Conservation (phyloP, 176 grass and related monocot species). For the Thalia dealbata region DNA sequence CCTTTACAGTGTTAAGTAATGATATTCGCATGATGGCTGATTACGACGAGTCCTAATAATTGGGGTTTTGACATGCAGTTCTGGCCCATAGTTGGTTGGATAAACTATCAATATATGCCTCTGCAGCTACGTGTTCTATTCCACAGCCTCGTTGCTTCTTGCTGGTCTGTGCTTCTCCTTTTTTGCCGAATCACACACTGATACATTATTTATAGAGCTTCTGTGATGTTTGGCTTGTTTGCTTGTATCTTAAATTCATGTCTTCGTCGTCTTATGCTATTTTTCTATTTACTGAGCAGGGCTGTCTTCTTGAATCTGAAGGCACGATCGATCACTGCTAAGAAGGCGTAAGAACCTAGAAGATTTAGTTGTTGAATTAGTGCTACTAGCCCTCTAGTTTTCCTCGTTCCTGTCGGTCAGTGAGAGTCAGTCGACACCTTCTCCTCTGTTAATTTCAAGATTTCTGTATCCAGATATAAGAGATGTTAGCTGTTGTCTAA, state of each 20-base stretch:
- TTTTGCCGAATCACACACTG: background rate
- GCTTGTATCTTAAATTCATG: background rate
- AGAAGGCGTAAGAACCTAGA: background rate
- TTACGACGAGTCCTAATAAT: background rate
- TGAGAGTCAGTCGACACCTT: background rate
- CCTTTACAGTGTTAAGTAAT: background rate
- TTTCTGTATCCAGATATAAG: background rate
- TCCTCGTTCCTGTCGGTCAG: too few relatives aligned
- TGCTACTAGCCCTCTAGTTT: background rate
- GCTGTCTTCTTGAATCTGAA: conserved; percentile 16
- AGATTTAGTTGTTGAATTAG: background rate
- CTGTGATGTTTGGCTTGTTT: background rate
- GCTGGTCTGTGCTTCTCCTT: conserved; percentile 28
- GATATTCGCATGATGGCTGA: background rate
- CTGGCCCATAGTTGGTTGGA: conserved; percentile 39
- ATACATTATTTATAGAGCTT: background rate
- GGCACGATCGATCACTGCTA: conserved; percentile 3
- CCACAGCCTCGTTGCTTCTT: conserved; percentile 36
- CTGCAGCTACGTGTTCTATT: conserved; percentile 38
- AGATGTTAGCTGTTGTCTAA: background rate
- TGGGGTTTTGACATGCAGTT: conserved; percentile 26
- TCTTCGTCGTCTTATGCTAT: background rate
- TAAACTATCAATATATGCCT: conserved; percentile 41
- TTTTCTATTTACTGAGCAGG: background rate
- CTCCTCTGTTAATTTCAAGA: background rate